Conservation (phyloP, 2,329 filamentous ascomycete species). For the Epichloe sylvatica region DNA sequence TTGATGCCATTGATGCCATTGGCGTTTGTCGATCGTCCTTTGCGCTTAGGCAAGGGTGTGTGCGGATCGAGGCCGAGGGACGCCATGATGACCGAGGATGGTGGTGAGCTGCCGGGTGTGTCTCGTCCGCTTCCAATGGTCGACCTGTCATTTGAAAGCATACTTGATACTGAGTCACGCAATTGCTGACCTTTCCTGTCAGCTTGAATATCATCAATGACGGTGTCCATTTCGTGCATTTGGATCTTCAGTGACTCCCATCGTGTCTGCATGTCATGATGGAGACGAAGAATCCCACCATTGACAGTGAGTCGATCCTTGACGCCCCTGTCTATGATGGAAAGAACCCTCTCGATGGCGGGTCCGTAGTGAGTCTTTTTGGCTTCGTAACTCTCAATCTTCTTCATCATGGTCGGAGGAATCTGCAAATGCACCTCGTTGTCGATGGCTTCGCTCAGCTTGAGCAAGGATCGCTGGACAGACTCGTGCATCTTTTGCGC, state of each 20-base stretch:
- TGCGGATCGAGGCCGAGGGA: constrained; percentile 35
- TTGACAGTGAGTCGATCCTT: constrained; percentile 92
- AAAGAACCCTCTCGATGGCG: constrained; percentile 78
- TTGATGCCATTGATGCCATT: constrained; percentile 27
- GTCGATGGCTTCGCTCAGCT: constrained; percentile 69
- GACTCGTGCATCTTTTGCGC: constrained; percentile 96
- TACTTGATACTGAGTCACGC: constrained; percentile 84
- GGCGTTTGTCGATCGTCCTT: constrained; percentile 34
- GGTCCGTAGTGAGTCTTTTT: constrained; percentile 92
- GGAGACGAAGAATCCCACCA: constrained; percentile 78
- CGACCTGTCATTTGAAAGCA: constrained; percentile 71
- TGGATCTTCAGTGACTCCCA: constrained; percentile 65
- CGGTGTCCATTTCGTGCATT: constrained; percentile 62
- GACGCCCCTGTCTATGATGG: constrained; percentile 91
- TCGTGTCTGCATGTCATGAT: constrained; percentile 71
- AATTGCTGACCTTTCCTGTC: constrained; percentile 58
- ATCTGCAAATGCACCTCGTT: constrained; percentile 60
- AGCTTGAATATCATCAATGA: constrained; percentile 57
- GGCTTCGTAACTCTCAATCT: constrained; percentile 83
- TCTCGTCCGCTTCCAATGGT: constrained; percentile 54
- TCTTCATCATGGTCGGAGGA: constrained; percentile 57
- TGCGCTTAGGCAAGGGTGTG: constrained; percentile 30
- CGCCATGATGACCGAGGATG: constrained; percentile 48
- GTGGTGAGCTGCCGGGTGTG: constrained; percentile 54
- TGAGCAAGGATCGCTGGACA: constrained; percentile 71